phyloP scores from a whole-genome alignment of 1,139 yeast species.

The Pichia kudriavzevii region DNA sequence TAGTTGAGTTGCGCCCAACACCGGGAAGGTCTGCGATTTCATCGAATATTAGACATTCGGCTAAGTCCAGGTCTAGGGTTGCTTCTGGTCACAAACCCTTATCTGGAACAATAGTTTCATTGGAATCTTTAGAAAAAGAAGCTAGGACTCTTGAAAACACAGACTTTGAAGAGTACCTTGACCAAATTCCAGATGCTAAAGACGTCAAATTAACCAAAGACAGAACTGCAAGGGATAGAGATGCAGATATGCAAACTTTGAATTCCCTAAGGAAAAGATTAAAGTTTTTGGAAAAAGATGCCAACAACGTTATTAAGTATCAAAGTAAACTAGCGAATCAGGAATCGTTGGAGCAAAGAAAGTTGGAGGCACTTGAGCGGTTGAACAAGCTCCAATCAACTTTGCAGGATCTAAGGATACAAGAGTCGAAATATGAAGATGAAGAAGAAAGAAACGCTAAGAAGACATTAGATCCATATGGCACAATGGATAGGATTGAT shows the following conservation, averaged over 20 bases:
- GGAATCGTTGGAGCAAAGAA: conserved; percentile 52
- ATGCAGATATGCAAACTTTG: conserved; percentile 34
- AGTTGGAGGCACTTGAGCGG: conserved; percentile 58
- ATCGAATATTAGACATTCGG: conserved; percentile 1
- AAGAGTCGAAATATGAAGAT: conserved; percentile 31
- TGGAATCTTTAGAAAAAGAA: conserved; percentile 44
- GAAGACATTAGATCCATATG: conserved; percentile 33
- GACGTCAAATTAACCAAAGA: conserved; percentile 4
- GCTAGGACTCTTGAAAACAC: conserved; percentile 86
- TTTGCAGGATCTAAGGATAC: conserved; percentile 54
- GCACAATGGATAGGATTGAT: conserved; percentile 8
- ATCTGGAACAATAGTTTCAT: conserved; percentile 31
- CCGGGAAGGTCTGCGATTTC: conserved; percentile 3
- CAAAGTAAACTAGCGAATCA: conserved; percentile 43
- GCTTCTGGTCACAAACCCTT: too few relatives aligned
- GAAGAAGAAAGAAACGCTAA: conserved; percentile 3
- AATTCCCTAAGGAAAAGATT: conserved; percentile 51
- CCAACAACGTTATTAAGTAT: conserved; percentile 65
- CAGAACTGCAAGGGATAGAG: conserved; percentile 14
- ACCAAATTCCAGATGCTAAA: conserved; percentile 16
- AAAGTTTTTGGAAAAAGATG: conserved; percentile 57
- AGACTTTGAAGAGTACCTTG: conserved; percentile 48
- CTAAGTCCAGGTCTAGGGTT: conserved; percentile 1
- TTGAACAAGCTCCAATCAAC: conserved; percentile 54
- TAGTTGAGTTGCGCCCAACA: conserved; percentile 9